phyloP scores from a whole-genome alignment of 2,329 filamentous ascomycete species.

The Ilyonectria destructans region DNA sequence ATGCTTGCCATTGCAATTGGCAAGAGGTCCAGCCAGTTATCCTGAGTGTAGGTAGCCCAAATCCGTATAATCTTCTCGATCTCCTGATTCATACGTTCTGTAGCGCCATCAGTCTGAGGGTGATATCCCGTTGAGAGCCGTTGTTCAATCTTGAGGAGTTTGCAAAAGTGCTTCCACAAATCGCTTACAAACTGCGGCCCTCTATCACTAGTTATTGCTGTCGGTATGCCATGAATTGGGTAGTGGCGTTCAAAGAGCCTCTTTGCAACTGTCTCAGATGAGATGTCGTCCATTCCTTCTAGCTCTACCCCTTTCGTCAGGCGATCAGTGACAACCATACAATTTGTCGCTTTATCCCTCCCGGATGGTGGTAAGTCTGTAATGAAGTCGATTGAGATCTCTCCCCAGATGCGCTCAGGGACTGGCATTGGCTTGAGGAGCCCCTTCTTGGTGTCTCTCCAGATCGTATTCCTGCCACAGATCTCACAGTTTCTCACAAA shows the following conservation, averaged over 20 bases:
- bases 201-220: background rate
- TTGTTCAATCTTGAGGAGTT: background rate
- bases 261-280: too few species aligned
- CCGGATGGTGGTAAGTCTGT: background rate
- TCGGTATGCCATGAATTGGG: background rate
- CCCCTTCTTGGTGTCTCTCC: slow-evolving; percentile 11
- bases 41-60: background rate
- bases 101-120: slow-evolving; percentile 7
- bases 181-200: background rate
- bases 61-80: background rate
- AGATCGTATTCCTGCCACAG: background rate
- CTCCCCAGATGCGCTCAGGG: background rate
- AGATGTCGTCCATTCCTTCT: too few species aligned
- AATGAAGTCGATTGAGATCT: slow-evolving; percentile 11
- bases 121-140: background rate
- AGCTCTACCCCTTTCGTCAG: background rate
- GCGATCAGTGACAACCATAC: background rate
- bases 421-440: slow-evolving; percentile 4
- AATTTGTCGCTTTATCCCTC: background rate
- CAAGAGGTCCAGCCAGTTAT: slow-evolving; percentile 4
- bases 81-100: slow-evolving; percentile 3
- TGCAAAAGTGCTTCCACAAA: slow-evolving; percentile 1
- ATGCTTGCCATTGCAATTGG: background rate
- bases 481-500: background rate
- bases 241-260: too few species aligned